Evolutionary conservation across 1,284 basidiomycete species (phyloP), one percentile per base, ranked within the genome.

Genomic region (Microbotryum intermedium): DNA sequence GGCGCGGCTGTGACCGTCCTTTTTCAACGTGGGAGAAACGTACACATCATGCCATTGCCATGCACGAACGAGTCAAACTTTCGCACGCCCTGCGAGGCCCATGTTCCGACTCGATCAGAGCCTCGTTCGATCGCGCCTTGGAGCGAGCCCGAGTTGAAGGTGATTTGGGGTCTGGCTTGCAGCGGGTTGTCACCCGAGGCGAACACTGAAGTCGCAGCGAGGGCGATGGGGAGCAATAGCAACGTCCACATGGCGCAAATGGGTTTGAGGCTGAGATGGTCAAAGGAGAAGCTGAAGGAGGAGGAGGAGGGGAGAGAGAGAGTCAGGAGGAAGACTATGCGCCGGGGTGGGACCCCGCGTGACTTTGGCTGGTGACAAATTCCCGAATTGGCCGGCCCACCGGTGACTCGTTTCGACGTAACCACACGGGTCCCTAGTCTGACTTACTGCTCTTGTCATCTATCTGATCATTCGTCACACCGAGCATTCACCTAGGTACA

Each of bases 71-170:
- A 29, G 13, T 55, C 34, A 16, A 61, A 66, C 50, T 55, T 53
- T 39, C 59, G 53, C 1, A 63, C 64, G 23, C 61, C 61, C 21
- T 64, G 20, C 3, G 30, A 51, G n/a, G 28, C 56, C 58, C 55
- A 60, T 0, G 43, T 10, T 11, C 59, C 61, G 48, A 64, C 52
- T 39, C 13, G 26, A 23, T 46, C 50, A 4, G 16, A 39, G 18
- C 34, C 34, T 34, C 34, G 34, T 34, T 34, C 34, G 34, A 34
- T 9, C 1, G 30, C 42, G 18, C 43, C 50, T 3, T 11, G 43
- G 20, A 20, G 28, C 23, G 30, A 28, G 23, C 50, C 13, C 46
- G 20, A 20, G 44, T 26, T 34, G 56, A 62, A 62, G 6, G 53
- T 50, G 50, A 59, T 18, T 29, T 63, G 61, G 16, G 49, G 28